Evolutionary conservation across 1,139 yeast species (phyloP), one percentile per base, ranked within the genome.

Genomic region (Pichia sp.): DNA sequence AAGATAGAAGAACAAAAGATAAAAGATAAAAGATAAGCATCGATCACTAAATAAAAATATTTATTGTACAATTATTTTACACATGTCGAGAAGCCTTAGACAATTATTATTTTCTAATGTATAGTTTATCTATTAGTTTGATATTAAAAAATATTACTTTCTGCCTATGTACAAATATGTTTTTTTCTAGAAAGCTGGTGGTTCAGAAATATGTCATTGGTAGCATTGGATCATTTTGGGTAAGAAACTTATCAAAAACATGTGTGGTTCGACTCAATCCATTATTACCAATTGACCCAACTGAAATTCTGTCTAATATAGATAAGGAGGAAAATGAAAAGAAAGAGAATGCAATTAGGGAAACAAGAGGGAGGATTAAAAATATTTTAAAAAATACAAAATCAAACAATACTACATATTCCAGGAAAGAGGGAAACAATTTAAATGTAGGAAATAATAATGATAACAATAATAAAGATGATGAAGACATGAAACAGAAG

Each of bases 221-320:
- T 26, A 25, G 9, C 9, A 6, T 35, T 20, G 22, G 20, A 4
- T 4, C 11, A 24, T 24, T n/a, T 3, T 23, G 28, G n/a, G 7
- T 32, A 4, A 32, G 51, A 33, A 35, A 30, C 2, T 42, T 47
- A 11, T 39, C 37, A 16, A 22, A 31, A 3, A 27, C 47, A 4
- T 22, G 11, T 8, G 20, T 24, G 2, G 3, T 7, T 11, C 35
- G 42, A 9, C 44, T 66, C 31, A 65, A 66, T 46, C 68, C 69
- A 6, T 44, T 65, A 6, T 31, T 63, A 2, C 67, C 67, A 2
- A 47, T 65, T 20, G 69, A 64, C 41, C 51, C 56, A 11, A 28
- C 49, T 1, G 53, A 51, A 51, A 53, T 31, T n/a, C 9, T 46
- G 4, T 7, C 43, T 2, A 39, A 39, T 8, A 16, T 42, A 5